Percentiles rank a stretch among this genome's conserved stretches.
Conservation (phyloP, 768 basidiomycete genomes). For the Boletellus emodensis region DNA sequence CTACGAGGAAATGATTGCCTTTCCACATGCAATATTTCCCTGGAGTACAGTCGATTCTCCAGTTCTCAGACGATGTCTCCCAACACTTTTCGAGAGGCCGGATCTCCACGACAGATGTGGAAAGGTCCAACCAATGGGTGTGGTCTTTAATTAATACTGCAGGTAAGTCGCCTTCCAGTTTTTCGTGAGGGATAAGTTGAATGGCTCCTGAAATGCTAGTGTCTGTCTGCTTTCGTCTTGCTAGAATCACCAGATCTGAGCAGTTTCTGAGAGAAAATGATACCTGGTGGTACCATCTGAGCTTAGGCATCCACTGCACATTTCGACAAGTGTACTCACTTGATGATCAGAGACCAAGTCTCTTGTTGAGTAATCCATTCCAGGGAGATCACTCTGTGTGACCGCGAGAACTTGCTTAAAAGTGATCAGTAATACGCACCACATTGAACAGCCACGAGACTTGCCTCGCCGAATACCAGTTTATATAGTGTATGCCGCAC, state of each 20-base stretch:
- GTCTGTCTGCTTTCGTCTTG: background rate
- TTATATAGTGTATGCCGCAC: slow-evolving; percentile 5
- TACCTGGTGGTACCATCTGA: slow-evolving; percentile 3
- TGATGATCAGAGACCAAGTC: slow-evolving; percentile 6
- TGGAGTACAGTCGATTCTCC: slow-evolving; percentile 4
- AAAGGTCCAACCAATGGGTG: slow-evolving; percentile 21
- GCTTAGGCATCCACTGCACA: background rate
- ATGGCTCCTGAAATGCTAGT: slow-evolving; percentile 1
- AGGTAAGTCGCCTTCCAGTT: slow-evolving; percentile 17
- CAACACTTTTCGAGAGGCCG: slow-evolving; percentile 11
- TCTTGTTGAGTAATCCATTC: slow-evolving; percentile 13
- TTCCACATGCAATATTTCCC: background rate
- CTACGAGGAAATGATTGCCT: slow-evolving; percentile 6
- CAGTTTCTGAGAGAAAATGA: slow-evolving; percentile 8
- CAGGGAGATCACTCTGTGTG: slow-evolving; percentile 8
- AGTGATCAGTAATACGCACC: background rate
- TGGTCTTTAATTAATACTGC: slow-evolving; percentile 6
- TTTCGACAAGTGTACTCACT: background rate
- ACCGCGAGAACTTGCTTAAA: slow-evolving; percentile 2
- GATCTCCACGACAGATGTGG: slow-evolving; percentile 13
- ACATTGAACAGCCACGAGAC: background rate
- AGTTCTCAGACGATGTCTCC: slow-evolving; percentile 11
- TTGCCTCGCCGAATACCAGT: no score
- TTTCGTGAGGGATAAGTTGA: slow-evolving; percentile 13
- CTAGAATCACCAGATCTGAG: slow-evolving; percentile 5